Conservation (phyloP, 345 rosid genomes). For the thale cress (Arabidopsis thaliana) region TAIR10.1 NC_003070.9:12658501-12659000, state of each 20-base stretch:
- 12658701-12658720: too few relatives aligned
- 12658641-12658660: too few relatives aligned
- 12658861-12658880: background rate
- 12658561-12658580: background rate
- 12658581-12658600: slow-evolving; percentile 7
- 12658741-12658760: background rate
- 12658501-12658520: slow-evolving; percentile 43
- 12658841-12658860: background rate
- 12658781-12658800: background rate
- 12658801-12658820: background rate
- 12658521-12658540: slow-evolving; percentile 41
- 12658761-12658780: background rate
- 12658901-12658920: background rate
- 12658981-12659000: too few relatives aligned
- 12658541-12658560: background rate
- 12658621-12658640: background rate
- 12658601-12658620: background rate
- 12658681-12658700: too few relatives aligned
- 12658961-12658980: too few relatives aligned
- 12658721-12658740: background rate
- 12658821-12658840: background rate
- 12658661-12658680: too few relatives aligned
- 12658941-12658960: background rate
- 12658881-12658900: background rate
- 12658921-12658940: background rate